Base-by-base conservation (phyloP, 495 filamentous ascomycete species). In the Neurospora africana region DNA sequence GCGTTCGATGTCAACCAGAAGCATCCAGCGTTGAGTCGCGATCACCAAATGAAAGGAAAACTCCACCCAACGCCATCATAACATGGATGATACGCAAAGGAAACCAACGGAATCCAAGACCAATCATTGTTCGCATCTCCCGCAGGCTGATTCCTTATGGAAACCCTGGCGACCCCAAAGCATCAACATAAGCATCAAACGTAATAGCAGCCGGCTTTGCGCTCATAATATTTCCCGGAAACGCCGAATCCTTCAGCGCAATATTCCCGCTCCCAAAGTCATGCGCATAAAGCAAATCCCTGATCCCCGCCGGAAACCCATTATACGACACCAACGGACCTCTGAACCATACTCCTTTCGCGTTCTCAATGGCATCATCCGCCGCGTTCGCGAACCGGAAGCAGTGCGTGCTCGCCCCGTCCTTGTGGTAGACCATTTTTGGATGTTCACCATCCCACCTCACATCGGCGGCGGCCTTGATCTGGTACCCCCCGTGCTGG, bases 371-470 rank as follows among this genome's bases (percentile, higher is more conserved):
- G 10, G 69, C 70, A 7, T 84, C 82, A 13, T 85, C 83, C 17
- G 69, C 74, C 3, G 74, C 69, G 27, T 82, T 76, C 41, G 75
- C 82, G 58, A 84, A 83, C 15, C 83, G 82, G 75, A 85, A 84
- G 37, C 76, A 76, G 36, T 85, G 83, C 9, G 83, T 84, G 69
- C 73, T 69, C 5, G 74, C 65, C 0, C 82, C 83, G 53, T 83
- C 82, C 74, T 84, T 85, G 76, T 85, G 79, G 71, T 84, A 85
- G 13, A 85, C 77, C 33, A 81, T 72, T 74, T 84, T 84, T 21
- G 83, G 80, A 70, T 84, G 82, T 5, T 80, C 79, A 33, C 80
- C 82, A 10, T 85, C 81, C 80, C 79, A 84, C 3, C 81, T 74
- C 15, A 84, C 81, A 0, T 78, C 75, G 19, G 21, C 69, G 4